These are phyloP conservation scores for Aspergillus sp. DNA, from an alignment of 2,329 filamentous ascomycete genomes.

Conservation along the genomic window DNA sequence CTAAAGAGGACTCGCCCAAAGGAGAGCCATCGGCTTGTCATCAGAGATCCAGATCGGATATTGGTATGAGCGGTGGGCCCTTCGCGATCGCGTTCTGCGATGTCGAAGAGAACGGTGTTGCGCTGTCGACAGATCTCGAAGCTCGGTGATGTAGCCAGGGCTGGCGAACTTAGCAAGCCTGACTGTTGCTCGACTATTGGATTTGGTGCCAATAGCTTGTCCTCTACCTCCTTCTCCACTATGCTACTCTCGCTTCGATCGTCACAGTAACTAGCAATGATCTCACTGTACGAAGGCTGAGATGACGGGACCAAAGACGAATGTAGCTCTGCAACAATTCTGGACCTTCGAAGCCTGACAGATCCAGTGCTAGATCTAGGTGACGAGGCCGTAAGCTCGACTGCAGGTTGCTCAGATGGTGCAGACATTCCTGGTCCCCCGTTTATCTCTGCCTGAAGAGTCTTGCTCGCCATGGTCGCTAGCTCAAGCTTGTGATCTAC, in stretches of 20 bases:
- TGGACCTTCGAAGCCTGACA: slow-evolving; percentile 51
- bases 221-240: slow-evolving; percentile 23
- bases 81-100: slow-evolving; percentile 46
- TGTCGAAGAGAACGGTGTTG: slow-evolving; percentile 40
- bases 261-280: slow-evolving; percentile 54
- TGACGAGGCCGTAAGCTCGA: slow-evolving; percentile 27
- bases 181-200: slow-evolving; percentile 28
- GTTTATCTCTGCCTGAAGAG: slow-evolving; percentile 41
- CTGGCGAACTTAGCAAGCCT: slow-evolving; percentile 30
- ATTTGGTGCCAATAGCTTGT: slow-evolving; percentile 21
- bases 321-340: slow-evolving; percentile 54
- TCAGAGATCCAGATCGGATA: slow-evolving; percentile 52
- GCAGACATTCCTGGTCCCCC: slow-evolving; percentile 16
- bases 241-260: slow-evolving; percentile 25
- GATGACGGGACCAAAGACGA: slow-evolving; percentile 53
- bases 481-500: slow-evolving; percentile 36
- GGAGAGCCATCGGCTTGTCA: slow-evolving; percentile 54
- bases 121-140: slow-evolving; percentile 35
- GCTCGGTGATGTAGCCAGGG: slow-evolving; percentile 24
- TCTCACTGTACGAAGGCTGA: slow-evolving; percentile 56
- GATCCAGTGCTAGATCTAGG: slow-evolving; percentile 37
- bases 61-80: slow-evolving; percentile 47
- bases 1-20: slow-evolving; percentile 55
- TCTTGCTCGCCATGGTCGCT: slow-evolving; percentile 42
- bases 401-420: slow-evolving; percentile 27